Percentiles rank a stretch among this genome's conserved stretches.
These are phyloP conservation scores for Stagonosporopsis cucurbitacearum DNA, from an alignment of 2,329 filamentous ascomycete species.

Conservation along the genomic window DNA sequence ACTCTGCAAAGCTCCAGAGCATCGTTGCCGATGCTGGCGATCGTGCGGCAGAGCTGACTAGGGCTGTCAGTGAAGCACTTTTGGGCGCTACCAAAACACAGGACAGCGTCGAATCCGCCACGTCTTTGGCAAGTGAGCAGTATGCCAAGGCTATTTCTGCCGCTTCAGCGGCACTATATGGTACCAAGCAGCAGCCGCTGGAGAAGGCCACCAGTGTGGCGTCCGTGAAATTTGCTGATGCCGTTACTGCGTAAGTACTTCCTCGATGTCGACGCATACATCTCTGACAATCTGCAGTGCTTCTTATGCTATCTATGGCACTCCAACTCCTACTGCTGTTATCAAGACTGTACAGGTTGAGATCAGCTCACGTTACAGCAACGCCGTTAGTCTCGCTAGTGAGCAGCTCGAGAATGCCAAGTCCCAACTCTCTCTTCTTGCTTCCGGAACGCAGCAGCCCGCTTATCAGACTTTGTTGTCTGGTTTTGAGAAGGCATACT, in stretches of 20 bases:
- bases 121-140: slow-evolving; percentile 62
- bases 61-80: slow-evolving; percentile 63
- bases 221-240: slow-evolving; percentile 62
- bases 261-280: background rate
- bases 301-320: slow-evolving; percentile 63
- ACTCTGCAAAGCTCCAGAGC: slow-evolving; percentile 59
- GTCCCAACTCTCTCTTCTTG: slow-evolving; percentile 69
- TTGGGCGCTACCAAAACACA: slow-evolving; percentile 55
- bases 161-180: slow-evolving; percentile 63
- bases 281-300: slow-evolving; percentile 49
- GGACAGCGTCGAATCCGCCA: slow-evolving; percentile 57
- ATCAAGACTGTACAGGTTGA: slow-evolving; percentile 54
- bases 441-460: slow-evolving; percentile 73
- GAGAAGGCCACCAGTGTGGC: slow-evolving; percentile 59
- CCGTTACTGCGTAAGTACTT: slow-evolving; percentile 61
- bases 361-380: slow-evolving; percentile 64
- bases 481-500: slow-evolving; percentile 72
- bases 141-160: slow-evolving; percentile 64
- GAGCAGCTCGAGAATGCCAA: slow-evolving; percentile 70
- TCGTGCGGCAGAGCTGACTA: slow-evolving; percentile 60
- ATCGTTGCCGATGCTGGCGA: slow-evolving; percentile 61
- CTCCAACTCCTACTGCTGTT: slow-evolving; percentile 54
- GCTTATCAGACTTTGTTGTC: slow-evolving; percentile 72
- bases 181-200: slow-evolving; percentile 51
- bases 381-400: slow-evolving; percentile 70